Evolutionary conservation across 306 rosid species (phyloP), one percentile per base, ranked within the genome.

Genomic region (Cajanus cajan): DNA sequence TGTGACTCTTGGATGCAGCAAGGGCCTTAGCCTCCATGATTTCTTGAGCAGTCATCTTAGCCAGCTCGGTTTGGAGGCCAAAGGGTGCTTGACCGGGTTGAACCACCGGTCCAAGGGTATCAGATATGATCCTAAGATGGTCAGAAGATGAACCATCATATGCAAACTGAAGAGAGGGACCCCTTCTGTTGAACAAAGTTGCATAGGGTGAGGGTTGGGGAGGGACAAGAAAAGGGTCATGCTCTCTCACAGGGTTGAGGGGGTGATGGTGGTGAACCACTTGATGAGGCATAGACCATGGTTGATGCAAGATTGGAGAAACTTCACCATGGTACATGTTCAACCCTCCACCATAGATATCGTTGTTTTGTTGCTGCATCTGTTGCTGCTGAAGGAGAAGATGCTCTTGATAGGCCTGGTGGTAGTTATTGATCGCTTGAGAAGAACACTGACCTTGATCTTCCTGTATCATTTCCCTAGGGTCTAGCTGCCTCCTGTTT

Each of bases 11-110:
- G 0, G 98, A 94, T 5, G 97, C 97, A 0, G 98, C 98, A 14
- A 94, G 92, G 6, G 98, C 98, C 80, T 92, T 94, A 34, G 98
- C 98, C 64, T 94, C 98, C 98, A 94, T 92, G 74, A 94, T 92
- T 80, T 94, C 97, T 66, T 94, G 97, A 31, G 97, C 97, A 22
- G 89, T 90, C 92, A 90, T 84, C 85, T 92, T 94, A 0, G 93
- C 92, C 28, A 94, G 34, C 85, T 94, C 98, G 22, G 93, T 86
- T 79, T 94, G 98, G 41, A 92, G 89, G 2, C 97, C 98, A 52
- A 92, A 94, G 0, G 98, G 92, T 7, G 48, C 89, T 0, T 93
- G 85, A 36, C 91, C 92, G 51, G 89, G 82, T 37, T 85, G 94
- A 79, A 82, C 89, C 78, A 77, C 71, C 19, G 83, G 90, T 22